These are phyloP conservation scores for Salix exigua DNA, from an alignment of 345 rosid species.

Conservation along the genomic window DNA sequence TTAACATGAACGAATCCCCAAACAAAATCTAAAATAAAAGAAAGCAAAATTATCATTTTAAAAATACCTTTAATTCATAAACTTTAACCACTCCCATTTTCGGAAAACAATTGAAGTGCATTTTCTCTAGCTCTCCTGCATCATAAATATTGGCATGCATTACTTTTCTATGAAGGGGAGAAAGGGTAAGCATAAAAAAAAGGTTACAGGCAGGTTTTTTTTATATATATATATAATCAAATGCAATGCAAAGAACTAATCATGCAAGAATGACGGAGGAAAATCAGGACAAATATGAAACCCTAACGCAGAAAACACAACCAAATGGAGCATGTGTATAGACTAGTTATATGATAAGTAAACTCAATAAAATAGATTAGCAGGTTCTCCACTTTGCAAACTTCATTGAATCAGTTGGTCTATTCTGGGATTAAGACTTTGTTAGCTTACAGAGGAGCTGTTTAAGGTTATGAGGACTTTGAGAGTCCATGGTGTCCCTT, in stretches of 20 bases:
- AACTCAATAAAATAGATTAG: neutral
- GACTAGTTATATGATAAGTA: neutral
- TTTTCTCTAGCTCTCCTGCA: conserved; percentile 54
- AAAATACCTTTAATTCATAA: conserved; percentile 44
- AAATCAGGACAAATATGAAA: neutral
- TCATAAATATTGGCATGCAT: neutral
- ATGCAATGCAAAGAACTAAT: neutral
- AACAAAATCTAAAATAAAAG: neutral
- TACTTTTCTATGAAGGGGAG: neutral
- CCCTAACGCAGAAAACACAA: neutral
- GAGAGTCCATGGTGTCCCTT: too few species aligned
- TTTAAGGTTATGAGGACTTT: too few species aligned
- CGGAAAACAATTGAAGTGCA: conserved; percentile 44
- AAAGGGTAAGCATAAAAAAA: neutral
- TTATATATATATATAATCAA: too few species aligned
- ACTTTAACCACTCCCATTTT: conserved; percentile 45
- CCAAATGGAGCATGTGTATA: neutral
- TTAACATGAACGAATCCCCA: neutral
- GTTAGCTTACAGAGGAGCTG: too few species aligned
- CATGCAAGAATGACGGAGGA: neutral
- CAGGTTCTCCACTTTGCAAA: too few species aligned
- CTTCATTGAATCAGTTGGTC: too few species aligned
- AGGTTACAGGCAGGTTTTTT: too few species aligned
- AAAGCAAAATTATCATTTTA: neutral
- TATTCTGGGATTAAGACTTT: too few species aligned